These are phyloP conservation scores for Penicillium cataractarum DNA, from an alignment of 495 filamentous ascomycete genomes.

Conservation along the genomic window DNA sequence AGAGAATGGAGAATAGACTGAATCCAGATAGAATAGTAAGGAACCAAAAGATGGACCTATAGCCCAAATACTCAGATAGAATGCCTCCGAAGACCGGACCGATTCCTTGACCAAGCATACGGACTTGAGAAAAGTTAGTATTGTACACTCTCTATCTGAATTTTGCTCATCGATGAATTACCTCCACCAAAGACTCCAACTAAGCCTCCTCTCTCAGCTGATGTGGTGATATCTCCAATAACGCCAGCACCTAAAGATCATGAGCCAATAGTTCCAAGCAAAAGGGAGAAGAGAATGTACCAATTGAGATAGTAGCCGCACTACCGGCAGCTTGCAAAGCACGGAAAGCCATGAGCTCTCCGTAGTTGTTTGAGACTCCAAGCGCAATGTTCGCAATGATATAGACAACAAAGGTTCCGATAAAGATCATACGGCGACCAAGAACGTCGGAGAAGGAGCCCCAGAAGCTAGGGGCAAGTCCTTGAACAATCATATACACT, in stretches of 20 bases:
- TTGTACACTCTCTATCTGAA: background rate
- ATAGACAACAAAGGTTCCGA: slow-evolving; percentile 46
- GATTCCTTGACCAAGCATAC: slow-evolving; percentile 56
- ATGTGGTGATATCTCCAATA: slow-evolving; percentile 45
- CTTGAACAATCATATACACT: slow-evolving; percentile 52
- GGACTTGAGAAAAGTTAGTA: slow-evolving; percentile 20
- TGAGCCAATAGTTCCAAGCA: slow-evolving; percentile 9
- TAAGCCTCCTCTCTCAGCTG: slow-evolving; percentile 43
- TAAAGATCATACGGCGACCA: slow-evolving; percentile 47
- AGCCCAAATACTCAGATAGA: slow-evolving; percentile 66
- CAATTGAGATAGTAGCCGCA: slow-evolving; percentile 53
- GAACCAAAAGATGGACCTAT: slow-evolving; percentile 75
- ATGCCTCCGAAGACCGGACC: slow-evolving; percentile 70
- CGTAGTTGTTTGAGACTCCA: slow-evolving; percentile 64
- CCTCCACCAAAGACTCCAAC: slow-evolving; percentile 45
- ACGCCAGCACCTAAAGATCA: slow-evolving; percentile 37
- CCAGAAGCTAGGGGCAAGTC: slow-evolving; percentile 49
- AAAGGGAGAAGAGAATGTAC: slow-evolving; percentile 13
- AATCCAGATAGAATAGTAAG: slow-evolving; percentile 59
- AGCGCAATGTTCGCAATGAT: slow-evolving; percentile 62
- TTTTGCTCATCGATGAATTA: slow-evolving; percentile 15
- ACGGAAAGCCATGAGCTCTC: slow-evolving; percentile 63
- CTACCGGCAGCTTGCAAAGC: slow-evolving; percentile 67
- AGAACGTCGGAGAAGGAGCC: slow-evolving; percentile 46
- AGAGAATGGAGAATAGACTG: slow-evolving; percentile 51